Evolutionary conservation across 768 basidiomycete genomes (phyloP).

Genomic region (Coprinopsis cinerea): DNA sequence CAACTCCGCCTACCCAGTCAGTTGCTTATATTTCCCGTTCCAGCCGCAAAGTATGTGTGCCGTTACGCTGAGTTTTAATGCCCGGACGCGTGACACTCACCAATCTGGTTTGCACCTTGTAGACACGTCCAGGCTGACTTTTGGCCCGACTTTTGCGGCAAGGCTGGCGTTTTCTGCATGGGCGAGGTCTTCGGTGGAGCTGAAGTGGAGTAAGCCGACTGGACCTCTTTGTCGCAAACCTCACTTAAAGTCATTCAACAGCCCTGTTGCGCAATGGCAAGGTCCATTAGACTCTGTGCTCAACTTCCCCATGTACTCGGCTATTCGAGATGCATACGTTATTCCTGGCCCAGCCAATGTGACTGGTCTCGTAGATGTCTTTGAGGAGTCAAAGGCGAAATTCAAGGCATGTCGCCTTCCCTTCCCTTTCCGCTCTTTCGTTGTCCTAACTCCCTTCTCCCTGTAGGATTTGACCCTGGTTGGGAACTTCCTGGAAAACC

Average conservation of each 20-base stretch:
- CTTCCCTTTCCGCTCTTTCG: conserved; percentile 6
- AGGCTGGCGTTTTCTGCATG: conserved; percentile 81
- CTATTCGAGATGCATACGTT: conserved; percentile 57
- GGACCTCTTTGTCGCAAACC: neutral
- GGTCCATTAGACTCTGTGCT: conserved; percentile 65
- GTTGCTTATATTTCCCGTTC: conserved; percentile 22
- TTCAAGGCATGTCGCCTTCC: conserved; percentile 34
- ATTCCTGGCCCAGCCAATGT: conserved; percentile 67
- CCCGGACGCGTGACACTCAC: conserved; percentile 4
- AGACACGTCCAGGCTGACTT: conserved; percentile 69
- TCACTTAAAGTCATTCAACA: conserved; percentile 18
- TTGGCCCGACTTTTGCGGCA: conserved; percentile 68
- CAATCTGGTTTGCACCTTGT: conserved; percentile 21
- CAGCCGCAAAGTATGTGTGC: conserved; percentile 38
- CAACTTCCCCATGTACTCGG: conserved; percentile 65
- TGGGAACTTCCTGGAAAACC: conserved; percentile 79
- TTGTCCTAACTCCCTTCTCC: neutral
- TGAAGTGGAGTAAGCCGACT: conserved; percentile 39
- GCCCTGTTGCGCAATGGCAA: conserved; percentile 54
- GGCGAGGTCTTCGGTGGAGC: conserved; percentile 69
- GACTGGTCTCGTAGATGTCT: conserved; percentile 44
- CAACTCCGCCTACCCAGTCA: conserved; percentile 18
- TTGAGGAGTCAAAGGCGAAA: conserved; percentile 46
- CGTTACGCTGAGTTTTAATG: neutral
- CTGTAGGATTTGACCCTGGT: conserved; percentile 38